A percentile compares a stretch with the other conserved stretches of the same genome.
Evolutionary conservation across 2,329 filamentous ascomycete genomes (phyloP).

Genomic region (Zymoseptoria crescenta): DNA sequence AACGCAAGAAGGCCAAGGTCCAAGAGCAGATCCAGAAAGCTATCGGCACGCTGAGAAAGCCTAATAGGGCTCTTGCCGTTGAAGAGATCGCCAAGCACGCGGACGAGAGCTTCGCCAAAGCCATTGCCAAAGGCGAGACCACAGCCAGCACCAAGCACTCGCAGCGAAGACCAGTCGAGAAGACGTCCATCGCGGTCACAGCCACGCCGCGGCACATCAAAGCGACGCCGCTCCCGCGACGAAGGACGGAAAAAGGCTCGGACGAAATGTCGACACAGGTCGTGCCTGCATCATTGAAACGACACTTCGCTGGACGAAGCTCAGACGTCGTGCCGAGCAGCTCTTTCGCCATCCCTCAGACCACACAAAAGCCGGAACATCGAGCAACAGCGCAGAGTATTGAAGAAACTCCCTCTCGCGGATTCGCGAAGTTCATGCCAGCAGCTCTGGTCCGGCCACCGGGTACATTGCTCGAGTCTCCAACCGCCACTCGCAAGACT

Average conservation of each 20-base stretch:
- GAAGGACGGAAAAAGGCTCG: conserved; percentile 15
- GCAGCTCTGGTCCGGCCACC: conserved; percentile 13
- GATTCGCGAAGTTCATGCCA: conserved; percentile 28
- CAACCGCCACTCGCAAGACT: conserved; percentile 11
- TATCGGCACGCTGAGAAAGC: conserved; percentile 65
- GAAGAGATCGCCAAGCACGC: conserved; percentile 60
- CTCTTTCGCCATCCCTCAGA: conserved; percentile 26
- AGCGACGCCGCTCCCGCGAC: conserved; percentile 20
- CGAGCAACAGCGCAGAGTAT: conserved; percentile 12
- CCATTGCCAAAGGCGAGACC: conserved; percentile 17
- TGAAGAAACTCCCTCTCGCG: conserved; percentile 38
- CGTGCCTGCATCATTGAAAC: conserved; percentile 35
- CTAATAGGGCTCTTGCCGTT: conserved; percentile 63
- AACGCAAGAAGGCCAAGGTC: conserved; percentile 57
- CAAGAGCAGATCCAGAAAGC: conserved; percentile 68
- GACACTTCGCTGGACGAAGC: conserved; percentile 20
- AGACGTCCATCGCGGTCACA: conserved; percentile 30
- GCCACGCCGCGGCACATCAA: conserved; percentile 36
- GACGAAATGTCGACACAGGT: conserved; percentile 28
- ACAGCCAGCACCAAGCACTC: conserved; percentile 11
- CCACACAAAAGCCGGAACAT: conserved; percentile 17
- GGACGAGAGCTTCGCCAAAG: conserved; percentile 47
- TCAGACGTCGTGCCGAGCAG: conserved; percentile 8
- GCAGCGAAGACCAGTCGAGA: conserved; percentile 24
- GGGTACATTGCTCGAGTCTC: conserved; percentile 20